These are phyloP conservation scores for Boletus huronensis DNA, from an alignment of 768 basidiomycete species.

Conservation along the genomic window DNA sequence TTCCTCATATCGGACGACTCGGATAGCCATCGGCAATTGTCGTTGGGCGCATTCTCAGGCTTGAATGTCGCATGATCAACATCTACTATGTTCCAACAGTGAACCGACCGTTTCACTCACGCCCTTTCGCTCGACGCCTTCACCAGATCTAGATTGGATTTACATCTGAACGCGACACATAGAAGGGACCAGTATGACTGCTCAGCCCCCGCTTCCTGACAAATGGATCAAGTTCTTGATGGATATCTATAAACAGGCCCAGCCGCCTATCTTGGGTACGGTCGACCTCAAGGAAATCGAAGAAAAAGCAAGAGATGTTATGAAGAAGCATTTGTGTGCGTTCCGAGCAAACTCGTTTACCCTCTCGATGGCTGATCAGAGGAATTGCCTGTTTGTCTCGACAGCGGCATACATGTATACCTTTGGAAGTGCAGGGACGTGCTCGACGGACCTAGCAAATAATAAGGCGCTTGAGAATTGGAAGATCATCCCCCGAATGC, in stretches of 20 bases:
- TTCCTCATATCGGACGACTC: background rate
- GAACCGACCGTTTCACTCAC: background rate
- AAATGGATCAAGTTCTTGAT: slow-evolving; percentile 28
- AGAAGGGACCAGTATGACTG: slow-evolving; percentile 13
- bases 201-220: slow-evolving; percentile 13
- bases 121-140: background rate
- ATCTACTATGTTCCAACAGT: background rate
- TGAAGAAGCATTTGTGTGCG: slow-evolving; percentile 56
- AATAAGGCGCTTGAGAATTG: slow-evolving; percentile 59
- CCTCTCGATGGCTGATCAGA: background rate
- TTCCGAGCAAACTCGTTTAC: background rate
- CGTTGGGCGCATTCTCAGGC: background rate
- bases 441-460: slow-evolving; percentile 66
- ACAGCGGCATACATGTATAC: slow-evolving; percentile 73
- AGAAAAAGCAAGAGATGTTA: slow-evolving; percentile 57
- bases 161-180: background rate
- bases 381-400: background rate
- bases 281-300: slow-evolving; percentile 63
- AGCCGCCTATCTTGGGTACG: slow-evolving; percentile 45
- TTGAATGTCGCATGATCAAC: background rate
- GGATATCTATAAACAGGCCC: slow-evolving; percentile 16
- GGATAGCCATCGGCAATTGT: background rate
- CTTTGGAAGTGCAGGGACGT: slow-evolving; percentile 71
- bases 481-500: slow-evolving; percentile 80
- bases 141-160: background rate